Base-by-base conservation (phyloP, 192 early-diverging fungal genomes). In the Coemansia sp. region DNA sequence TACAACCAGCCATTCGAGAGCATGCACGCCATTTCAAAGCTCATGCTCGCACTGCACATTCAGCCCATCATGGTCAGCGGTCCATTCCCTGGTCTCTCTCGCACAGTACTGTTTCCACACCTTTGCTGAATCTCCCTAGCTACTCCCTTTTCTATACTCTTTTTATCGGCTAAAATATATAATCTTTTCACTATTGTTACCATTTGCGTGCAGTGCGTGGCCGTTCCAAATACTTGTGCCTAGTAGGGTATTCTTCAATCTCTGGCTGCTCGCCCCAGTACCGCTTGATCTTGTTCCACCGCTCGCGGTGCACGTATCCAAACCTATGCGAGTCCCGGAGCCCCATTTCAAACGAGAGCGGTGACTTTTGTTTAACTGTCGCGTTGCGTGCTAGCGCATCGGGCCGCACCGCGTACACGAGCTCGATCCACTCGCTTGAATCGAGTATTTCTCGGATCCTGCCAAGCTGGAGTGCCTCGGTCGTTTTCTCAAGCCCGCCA, bases 61-160 rank as follows among this genome's bases (percentile, higher is more conserved):
- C 70, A 56, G 22, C 76, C 76, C 18, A 68, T 79, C 54, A 59
- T 79, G 20, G 70, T 73, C 14, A 69, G 71, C 19, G 62, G 76
- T 12, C 76, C 76, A 22, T 57, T 79, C 24, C 57, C 73, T 1
- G 71, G 76, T 27, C 76, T 67, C n/a, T 54, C 63, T 14, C 58
- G 76, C 23, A 62, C 47, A 11, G 64, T 77, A n/a, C 57, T 77
- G 3, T 77, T 77, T 20, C 53, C 75, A 35, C 69, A 64, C 23
- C 37, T 77, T 12, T 71, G 53, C 45, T 77, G 64, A n/a, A 24
- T 20, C 24, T 58, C n/a, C 37, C 39, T 53, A n/a, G 19, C 23
- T 52, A 14, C 45, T 47, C 18, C 29, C 22, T 19, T 45, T 45
- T 45, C 41, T 45, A 13, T 45, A 13, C 13, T n/a, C 41, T 14